Evolutionary conservation across 331 rosid species (phyloP).

Genomic region (Erythrophleum ivorense): DNA sequence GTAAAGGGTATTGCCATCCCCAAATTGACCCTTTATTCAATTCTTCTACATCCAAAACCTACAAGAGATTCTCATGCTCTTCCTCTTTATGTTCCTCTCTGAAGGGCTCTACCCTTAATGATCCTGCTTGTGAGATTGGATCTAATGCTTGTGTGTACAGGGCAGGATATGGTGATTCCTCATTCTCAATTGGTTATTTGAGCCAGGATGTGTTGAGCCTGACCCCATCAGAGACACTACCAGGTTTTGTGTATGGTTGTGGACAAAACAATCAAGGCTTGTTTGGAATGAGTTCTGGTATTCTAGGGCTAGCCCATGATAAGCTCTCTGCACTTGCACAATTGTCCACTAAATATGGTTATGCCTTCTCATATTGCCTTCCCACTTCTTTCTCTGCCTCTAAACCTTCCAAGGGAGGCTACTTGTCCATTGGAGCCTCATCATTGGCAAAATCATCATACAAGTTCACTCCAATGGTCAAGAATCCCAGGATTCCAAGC

Average conservation of each 20-base stretch:
- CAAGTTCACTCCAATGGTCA: slow-evolving; percentile 62
- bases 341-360: slow-evolving; percentile 52
- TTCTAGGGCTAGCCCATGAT: slow-evolving; percentile 56
- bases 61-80: slow-evolving; percentile 45
- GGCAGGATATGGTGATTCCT: slow-evolving; percentile 59
- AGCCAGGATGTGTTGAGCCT: slow-evolving; percentile 60
- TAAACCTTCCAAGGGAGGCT: slow-evolving; percentile 48
- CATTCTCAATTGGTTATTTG: slow-evolving; percentile 61
- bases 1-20: slow-evolving; percentile 51
- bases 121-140: slow-evolving; percentile 48
- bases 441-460: slow-evolving; percentile 44
- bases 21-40: slow-evolving; percentile 62
- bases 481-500: slow-evolving; percentile 44
- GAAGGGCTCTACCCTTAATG: slow-evolving; percentile 56
- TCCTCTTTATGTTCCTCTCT: slow-evolving; percentile 54
- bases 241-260: slow-evolving; percentile 58
- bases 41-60: slow-evolving; percentile 55
- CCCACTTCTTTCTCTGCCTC: slow-evolving; percentile 53
- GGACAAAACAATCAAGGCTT: slow-evolving; percentile 63
- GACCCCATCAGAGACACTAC: slow-evolving; percentile 39
- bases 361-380: slow-evolving; percentile 70
- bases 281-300: slow-evolving; percentile 60
- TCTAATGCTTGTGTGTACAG: slow-evolving; percentile 54
- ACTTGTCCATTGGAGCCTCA: slow-evolving; percentile 59
- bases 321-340: slow-evolving; percentile 58